Conservation (phyloP, 2,329 filamentous ascomycete species). For the Paracoccidioides lutzii region DNA sequence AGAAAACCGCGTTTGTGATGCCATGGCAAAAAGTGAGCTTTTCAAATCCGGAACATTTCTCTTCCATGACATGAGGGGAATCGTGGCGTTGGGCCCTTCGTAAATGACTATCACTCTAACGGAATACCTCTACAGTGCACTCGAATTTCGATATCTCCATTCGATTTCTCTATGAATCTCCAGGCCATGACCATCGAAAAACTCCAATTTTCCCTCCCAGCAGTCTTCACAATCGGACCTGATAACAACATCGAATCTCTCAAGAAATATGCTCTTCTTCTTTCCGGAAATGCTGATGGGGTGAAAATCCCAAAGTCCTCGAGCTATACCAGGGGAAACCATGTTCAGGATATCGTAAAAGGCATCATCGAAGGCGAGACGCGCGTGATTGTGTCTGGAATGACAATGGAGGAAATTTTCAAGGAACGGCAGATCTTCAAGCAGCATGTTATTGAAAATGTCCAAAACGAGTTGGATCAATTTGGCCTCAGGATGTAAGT, state of each 20-base stretch:
- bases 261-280: slow-evolving; percentile 68
- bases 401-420: slow-evolving; percentile 92
- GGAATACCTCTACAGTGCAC: slow-evolving; percentile 15
- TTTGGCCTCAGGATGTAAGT: slow-evolving; percentile 61
- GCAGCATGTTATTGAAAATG: slow-evolving; percentile 58
- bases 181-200: slow-evolving; percentile 88
- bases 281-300: slow-evolving; percentile 50
- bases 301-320: slow-evolving; percentile 19
- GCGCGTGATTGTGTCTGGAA: slow-evolving; percentile 65
- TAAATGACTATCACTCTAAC: neutral
- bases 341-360: slow-evolving; percentile 75
- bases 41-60: neutral
- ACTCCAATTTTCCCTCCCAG: slow-evolving; percentile 66
- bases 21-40: slow-evolving; percentile 50
- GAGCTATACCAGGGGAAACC: slow-evolving; percentile 35
- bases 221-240: slow-evolving; percentile 76
- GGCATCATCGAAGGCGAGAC: slow-evolving; percentile 85
- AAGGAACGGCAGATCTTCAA: slow-evolving; percentile 66
- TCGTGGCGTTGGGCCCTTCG: too few species aligned
- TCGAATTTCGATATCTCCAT: slow-evolving; percentile 34
- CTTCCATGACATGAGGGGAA: neutral
- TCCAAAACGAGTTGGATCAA: slow-evolving; percentile 65
- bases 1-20: slow-evolving; percentile 61
- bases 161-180: slow-evolving; percentile 70
- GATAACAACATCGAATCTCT: slow-evolving; percentile 58